Evolutionary conservation across 768 basidiomycete species (phyloP), one percentile per base, ranked within the genome.

Genomic region (Leccinum disarticulatum): DNA sequence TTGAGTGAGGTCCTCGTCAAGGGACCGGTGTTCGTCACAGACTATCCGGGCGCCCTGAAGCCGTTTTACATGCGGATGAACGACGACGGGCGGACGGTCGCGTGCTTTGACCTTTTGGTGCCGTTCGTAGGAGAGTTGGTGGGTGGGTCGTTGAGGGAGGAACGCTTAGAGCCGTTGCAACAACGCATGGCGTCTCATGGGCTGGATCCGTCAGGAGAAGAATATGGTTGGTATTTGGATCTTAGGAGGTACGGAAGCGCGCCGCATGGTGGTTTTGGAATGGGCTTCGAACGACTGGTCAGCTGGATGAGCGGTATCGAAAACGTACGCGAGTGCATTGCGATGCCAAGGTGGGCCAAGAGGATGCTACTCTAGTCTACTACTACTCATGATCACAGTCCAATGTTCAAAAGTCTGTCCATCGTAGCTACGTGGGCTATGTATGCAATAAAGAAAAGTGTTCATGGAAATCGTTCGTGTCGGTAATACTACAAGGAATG

Each of bases 21-120:
- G 27, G 89, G 89, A 0, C 96, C 97, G 2, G 83, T 95, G 2
- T 98, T 98, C 71, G 88, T 99, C 56, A 91, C 87, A 14, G 87
- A 96, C 70, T 99, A 98, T 70, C 96, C 97, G 2, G 74, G 79
- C 5, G 54, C 70, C 2, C 72, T 93, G 62, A 99, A 99, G 74
- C 95, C 97, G 8, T 98, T 98, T 77, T 99, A 99, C 76, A 98
- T 98, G 97, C 86, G 91, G 36, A 71, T 70, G 46, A 93, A 92
- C 67, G 77, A 75, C 57, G 75, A 80, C 43, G 74, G 73, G 48
- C 63, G 68, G 61, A 89, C 92, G 0, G 93, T 93, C 3, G 93
- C 88, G n/a, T 98, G 96, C 75, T 97, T 99, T 67, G 97, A 99
- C 70, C 80, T 99, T 17, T 82, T 99, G 55, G 85, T 98, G 6